Percentiles rank a stretch among this genome's conserved stretches.
phyloP scores from a whole-genome alignment of 2,329 filamentous ascomycete species.

The Fusarium nurragi region DNA sequence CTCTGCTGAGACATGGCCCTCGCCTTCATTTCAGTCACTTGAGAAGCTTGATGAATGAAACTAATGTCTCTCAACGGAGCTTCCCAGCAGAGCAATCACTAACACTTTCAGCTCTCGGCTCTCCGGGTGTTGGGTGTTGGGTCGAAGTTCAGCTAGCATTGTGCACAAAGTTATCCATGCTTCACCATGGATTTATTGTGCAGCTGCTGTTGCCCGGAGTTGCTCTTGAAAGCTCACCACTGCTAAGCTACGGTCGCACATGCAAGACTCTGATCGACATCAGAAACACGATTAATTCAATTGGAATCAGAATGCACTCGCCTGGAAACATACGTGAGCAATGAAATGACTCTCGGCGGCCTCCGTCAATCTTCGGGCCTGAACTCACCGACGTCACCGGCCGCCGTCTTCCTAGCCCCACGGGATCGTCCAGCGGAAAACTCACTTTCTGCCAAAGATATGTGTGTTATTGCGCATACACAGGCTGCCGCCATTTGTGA shows the following conservation, averaged over 20 bases:
- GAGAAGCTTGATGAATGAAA: background rate
- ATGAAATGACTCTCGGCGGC: conserved; percentile 4
- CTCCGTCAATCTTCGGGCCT: conserved; percentile 23
- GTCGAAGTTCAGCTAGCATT: conserved; percentile 21
- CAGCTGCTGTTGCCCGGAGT: background rate
- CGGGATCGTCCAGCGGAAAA: conserved; percentile 25
- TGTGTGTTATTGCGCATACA: conserved; percentile 4
- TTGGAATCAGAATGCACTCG: background rate
- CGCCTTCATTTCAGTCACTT: no score
- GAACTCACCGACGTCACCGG: conserved; percentile 29
- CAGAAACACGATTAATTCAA: background rate
- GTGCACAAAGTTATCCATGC: background rate
- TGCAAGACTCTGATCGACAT: background rate
- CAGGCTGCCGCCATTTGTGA: conserved; percentile 12
- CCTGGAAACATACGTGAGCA: background rate
- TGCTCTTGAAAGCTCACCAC: background rate
- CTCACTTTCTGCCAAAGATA: conserved; percentile 22
- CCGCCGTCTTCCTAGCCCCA: conserved; percentile 15
- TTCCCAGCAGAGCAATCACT: no score
- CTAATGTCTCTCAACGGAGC: background rate
- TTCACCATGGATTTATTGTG: background rate
- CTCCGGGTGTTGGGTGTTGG: background rate
- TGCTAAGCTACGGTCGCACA: conserved; percentile 7
- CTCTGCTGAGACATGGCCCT: conserved; percentile 7
- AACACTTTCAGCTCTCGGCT: conserved; percentile 17